These are phyloP conservation scores for Balansia obtecta DNA, from an alignment of 2,329 filamentous ascomycete genomes.

Conservation along the genomic window DNA sequence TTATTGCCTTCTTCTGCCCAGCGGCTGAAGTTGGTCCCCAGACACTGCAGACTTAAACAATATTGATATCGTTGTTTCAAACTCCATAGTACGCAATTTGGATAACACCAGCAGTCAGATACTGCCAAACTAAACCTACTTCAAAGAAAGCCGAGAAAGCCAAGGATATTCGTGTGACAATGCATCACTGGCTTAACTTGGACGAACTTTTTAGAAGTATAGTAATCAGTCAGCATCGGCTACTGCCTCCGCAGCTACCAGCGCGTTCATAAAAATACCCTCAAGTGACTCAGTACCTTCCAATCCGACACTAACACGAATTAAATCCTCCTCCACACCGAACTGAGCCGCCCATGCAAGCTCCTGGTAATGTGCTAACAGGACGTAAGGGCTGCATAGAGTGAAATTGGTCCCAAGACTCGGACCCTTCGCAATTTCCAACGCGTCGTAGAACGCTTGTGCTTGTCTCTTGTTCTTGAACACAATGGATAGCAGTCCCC, in stretches of 20 bases:
- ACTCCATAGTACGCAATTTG: no score
- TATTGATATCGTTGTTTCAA: no score
- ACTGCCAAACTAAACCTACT: no score
- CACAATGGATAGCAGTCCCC: conserved; percentile 74
- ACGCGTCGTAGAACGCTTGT: conserved; percentile 68
- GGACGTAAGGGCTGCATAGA: conserved; percentile 76
- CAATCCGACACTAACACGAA: conserved; percentile 81
- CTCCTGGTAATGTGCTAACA: conserved; percentile 85
- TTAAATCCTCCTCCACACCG: conserved; percentile 67
- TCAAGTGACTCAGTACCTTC: conserved; percentile 62
- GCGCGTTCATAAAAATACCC: conserved; percentile 52
- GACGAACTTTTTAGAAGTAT: neutral
- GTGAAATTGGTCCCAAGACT: conserved; percentile 97
- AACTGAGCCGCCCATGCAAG: conserved; percentile 79
- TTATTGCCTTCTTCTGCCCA: no score
- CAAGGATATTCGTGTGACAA: no score
- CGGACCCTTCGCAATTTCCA: conserved; percentile 85
- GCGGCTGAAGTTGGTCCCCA: no score
- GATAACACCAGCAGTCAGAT: no score
- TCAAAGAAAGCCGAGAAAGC: no score
- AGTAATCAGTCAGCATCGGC: neutral
- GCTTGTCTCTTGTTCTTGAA: conserved; percentile 62
- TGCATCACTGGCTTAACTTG: neutral
- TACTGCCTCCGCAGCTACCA: conserved; percentile 39
- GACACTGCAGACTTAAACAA: no score